Conservation (phyloP, 805 yeast species). For the Candida insectorum region DNA sequence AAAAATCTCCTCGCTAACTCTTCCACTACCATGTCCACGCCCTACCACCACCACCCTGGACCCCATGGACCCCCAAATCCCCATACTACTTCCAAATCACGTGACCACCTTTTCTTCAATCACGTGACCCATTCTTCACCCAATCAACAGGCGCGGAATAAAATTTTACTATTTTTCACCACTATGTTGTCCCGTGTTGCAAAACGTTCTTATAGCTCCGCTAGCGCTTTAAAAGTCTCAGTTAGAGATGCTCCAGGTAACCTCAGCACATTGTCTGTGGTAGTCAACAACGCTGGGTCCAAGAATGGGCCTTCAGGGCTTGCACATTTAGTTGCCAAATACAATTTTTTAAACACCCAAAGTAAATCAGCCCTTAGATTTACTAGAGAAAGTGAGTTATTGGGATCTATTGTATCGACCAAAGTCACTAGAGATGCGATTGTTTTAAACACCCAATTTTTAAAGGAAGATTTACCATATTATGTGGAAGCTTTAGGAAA, state of each 20-base stretch:
- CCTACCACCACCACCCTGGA: too few relatives aligned
- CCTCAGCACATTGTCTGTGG: slow-evolving; percentile 73
- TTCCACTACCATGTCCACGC: too few relatives aligned
- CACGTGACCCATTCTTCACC: too few relatives aligned
- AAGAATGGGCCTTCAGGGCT: slow-evolving; percentile 73
- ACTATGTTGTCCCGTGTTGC: slow-evolving; percentile 41
- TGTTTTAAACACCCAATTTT: slow-evolving; percentile 74
- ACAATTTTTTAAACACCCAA: slow-evolving; percentile 77
- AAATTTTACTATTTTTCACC: too few relatives aligned
- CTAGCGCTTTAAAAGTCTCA: slow-evolving; percentile 41
- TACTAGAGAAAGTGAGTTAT: slow-evolving; percentile 89
- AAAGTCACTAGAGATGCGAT: slow-evolving; percentile 80
- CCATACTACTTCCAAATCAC: too few relatives aligned
- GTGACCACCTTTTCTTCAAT: too few relatives aligned
- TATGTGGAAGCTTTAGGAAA: slow-evolving; percentile 82
- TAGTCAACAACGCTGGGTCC: slow-evolving; percentile 81
- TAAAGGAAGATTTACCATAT: slow-evolving; percentile 87
- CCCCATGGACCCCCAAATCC: too few relatives aligned
- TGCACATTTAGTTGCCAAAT: slow-evolving; percentile 81
- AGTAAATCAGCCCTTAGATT: slow-evolving; percentile 86
- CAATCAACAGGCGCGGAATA: too few relatives aligned
- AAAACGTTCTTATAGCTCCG: slow-evolving; percentile 41
- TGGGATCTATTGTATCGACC: slow-evolving; percentile 79
- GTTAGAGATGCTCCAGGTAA: slow-evolving; percentile 61
- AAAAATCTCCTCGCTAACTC: too few relatives aligned